A percentile compares a stretch with the other conserved stretches of the same genome.
Evolutionary conservation across 2,329 filamentous ascomycete genomes (phyloP).

Genomic region (Trichoderma guizhouense): DNA sequence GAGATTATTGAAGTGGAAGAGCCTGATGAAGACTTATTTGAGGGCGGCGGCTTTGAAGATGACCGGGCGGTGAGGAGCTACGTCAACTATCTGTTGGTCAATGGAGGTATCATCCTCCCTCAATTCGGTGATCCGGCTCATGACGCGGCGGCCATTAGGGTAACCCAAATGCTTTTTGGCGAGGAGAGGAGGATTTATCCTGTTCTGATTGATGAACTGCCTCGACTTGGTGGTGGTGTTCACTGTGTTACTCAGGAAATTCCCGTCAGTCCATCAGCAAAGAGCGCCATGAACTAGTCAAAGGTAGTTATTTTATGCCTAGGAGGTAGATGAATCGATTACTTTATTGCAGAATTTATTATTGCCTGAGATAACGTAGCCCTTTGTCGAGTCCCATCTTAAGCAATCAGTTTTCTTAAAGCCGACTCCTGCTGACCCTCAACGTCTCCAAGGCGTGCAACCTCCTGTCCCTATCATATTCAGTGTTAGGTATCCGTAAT

Average conservation of each 20-base stretch:
- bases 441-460: constrained; percentile 26
- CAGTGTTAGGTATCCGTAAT: neutral
- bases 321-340: neutral
- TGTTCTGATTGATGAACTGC: constrained; percentile 22
- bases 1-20: constrained; percentile 27
- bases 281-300: neutral
- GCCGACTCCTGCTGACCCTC: constrained; percentile 29
- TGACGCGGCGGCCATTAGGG: constrained; percentile 24
- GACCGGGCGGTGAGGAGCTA: constrained; percentile 23
- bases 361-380: neutral
- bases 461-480: constrained; percentile 24
- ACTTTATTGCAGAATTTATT: neutral
- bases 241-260: constrained; percentile 31
- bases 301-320: neutral
- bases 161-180: constrained; percentile 17
- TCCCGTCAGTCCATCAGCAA: constrained; percentile 3
- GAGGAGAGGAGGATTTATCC: constrained; percentile 21
- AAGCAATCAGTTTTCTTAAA: constrained; percentile 24
- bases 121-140: constrained; percentile 26
- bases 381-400: neutral
- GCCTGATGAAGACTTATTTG: constrained; percentile 17
- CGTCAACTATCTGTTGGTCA: constrained; percentile 30
- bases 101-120: constrained; percentile 29
- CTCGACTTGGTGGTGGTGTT: constrained; percentile 26
- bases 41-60: neutral